A percentile compares a stretch with the other conserved stretches of the same genome.
Conservation (phyloP, 306 rosid species). For the Cucumis cinereus region DNA sequence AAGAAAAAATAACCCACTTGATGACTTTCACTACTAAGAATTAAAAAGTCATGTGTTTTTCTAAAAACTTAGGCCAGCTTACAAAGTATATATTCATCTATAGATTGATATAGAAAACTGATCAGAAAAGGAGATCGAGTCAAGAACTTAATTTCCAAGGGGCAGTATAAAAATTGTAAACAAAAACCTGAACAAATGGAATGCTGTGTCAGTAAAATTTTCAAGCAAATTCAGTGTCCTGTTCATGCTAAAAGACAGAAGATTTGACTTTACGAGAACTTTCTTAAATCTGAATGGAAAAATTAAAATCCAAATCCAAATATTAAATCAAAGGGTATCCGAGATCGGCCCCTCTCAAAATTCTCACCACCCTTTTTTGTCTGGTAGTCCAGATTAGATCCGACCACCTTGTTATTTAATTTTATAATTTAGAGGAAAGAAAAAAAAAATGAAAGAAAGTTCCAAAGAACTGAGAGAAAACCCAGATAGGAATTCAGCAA, state of each 20-base stretch:
- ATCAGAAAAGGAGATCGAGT: neutral
- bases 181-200: neutral
- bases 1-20: neutral
- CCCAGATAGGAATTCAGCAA: neutral
- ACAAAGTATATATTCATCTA: neutral
- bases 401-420: constrained; percentile 10
- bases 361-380: constrained; percentile 37
- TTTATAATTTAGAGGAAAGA: neutral
- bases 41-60: neutral
- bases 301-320: neutral
- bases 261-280: neutral
- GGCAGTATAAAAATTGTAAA: neutral
- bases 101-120: neutral
- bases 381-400: constrained; percentile 51
- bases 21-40: neutral
- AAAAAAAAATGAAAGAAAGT: neutral
- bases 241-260: neutral
- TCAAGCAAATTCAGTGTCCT: neutral
- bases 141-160: neutral
- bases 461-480: neutral
- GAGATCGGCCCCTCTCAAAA: constrained; percentile 15
- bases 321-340: constrained; percentile 18
- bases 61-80: neutral
- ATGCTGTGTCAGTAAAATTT: neutral
- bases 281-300: neutral